Evolutionary conservation across 1,139 yeast genomes (phyloP), one percentile per base, ranked within the genome.

Genomic region (Fermentozyma sake): DNA sequence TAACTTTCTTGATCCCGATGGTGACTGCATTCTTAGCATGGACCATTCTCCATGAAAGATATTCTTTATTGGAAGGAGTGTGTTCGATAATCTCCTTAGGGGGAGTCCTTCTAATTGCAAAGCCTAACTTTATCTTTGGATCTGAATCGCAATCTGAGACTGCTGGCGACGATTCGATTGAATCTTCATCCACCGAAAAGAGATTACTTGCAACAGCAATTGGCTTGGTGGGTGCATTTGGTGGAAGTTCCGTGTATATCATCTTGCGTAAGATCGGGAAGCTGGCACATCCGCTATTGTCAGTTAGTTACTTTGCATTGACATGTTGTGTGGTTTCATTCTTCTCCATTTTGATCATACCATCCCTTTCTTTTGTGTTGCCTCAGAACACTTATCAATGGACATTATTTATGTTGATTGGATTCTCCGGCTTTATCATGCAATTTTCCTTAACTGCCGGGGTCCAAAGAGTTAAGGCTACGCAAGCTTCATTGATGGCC

Each of bases 401-500:
- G 93, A 41, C 58, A 5, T 55, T 82, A 17, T 70, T 87, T 38
- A 32, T 59, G 2, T 51, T 71, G 16, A 68, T 85, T 38, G 95
- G 96, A 2, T 39, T 80, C 8, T 69, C 83, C 24, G 96, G 96
- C 0, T 87, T 87, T 51, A 55, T 79, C 31, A 82, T 81, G 77
- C 96, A 87, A 51, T 77, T 78, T 42, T 61, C 80, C 16, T 56
- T 84, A 31, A 84, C 96, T 0, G 78, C 86, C 3, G 96, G 95
- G 1, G 71, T 87, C 28, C 95, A 85, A 51, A 61, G 86, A 33
- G 95, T 84, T 37, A 68, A 69, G 35, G 95, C 96, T 1, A 77
- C 87, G 2, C 69, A 85, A 33, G 87, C 89, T 0, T 68, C 91
- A 4, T 67, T 83, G 36, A 79, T 84, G 71, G 61, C 74, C 5